Conservation (phyloP, 139 green algal species). For the Chlamydomonas sp. region DNA sequence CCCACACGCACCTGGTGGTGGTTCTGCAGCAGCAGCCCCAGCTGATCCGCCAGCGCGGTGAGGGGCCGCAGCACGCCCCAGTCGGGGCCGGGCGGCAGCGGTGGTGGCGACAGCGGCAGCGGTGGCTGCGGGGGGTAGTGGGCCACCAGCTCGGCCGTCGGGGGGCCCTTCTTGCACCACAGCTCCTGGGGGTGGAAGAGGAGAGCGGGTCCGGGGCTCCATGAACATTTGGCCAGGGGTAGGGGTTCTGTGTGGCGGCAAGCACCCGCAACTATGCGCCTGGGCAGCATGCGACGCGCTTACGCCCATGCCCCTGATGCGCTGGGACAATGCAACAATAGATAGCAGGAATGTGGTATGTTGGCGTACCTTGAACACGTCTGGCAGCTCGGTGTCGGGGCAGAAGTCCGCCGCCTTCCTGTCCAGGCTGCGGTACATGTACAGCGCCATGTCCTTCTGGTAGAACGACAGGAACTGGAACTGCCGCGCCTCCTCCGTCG, state of each 20-base stretch:
- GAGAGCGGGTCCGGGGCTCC: background rate
- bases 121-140: constrained; percentile 72
- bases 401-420: constrained; percentile 61
- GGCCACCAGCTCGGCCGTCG: constrained; percentile 65
- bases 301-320: background rate
- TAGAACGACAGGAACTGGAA: constrained; percentile 85
- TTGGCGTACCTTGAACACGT: constrained; percentile 85
- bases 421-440: constrained; percentile 70
- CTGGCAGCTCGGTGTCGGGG: constrained; percentile 75
- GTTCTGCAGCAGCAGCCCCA: constrained; percentile 85
- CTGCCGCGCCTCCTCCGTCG: constrained; percentile 52
- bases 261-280: too few species aligned
- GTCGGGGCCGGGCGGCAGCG: constrained; percentile 34
- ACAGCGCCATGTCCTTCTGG: constrained; percentile 77
- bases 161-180: constrained; percentile 91
- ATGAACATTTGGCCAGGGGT: background rate
- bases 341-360: background rate
- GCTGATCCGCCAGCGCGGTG: constrained; percentile 64
- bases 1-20: constrained; percentile 66
- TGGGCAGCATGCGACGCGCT: too few species aligned
- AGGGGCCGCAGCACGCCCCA: constrained; percentile 51
- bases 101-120: constrained; percentile 36
- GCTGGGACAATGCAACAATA: background rate
- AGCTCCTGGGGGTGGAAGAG: constrained; percentile 63
- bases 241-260: too few species aligned